Evolutionary conservation across 176 grass and related monocot species (phyloP), one percentile per base, ranked within the genome.

Genomic region (Ampelocalamus luodianensis): DNA sequence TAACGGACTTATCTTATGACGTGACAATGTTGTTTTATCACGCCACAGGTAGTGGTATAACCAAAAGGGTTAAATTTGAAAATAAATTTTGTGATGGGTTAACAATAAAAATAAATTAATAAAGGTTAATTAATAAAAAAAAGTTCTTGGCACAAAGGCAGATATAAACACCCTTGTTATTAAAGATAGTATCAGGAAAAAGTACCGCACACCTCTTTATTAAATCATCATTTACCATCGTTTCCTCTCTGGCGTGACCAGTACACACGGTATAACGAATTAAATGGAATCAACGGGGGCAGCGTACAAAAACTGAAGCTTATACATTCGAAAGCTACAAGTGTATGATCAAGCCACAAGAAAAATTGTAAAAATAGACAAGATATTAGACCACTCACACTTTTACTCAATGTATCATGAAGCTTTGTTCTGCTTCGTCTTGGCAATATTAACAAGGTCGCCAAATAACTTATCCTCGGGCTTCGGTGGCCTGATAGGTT

Each of bases 361-460:
- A 75, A 61, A 54, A 79, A 74, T 37, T 53, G 55, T 61, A 87
- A 83, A 83, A 87, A 74, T n/a, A n/a, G n/a, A n/a, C n/a, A n/a
- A n/a, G n/a, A n/a, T n/a, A n/a, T n/a, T n/a, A n/a, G n/a, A n/a
- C n/a, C n/a, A n/a, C n/a, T 1, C 53, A 68, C 23, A 68, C 13
- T 75, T 60, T 22, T 38, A 37, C 60, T 69, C 38, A 2, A 58
- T 79, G 13, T 54, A n/a, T 82, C 72, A 65, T 79, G 80, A 85
- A 71, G 83, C 71, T 65, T 87, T 94, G 23, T 68, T 90, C 71
- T 74, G 90, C 85, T 92, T 97, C 46, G 90, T 90, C 83, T 95
- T 98, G 66, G 95, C 95, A n/a, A 98, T 88, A 49, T 79, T 95
- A 77, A 98, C 82, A 56, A 98, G 95, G 75, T 98, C 95, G 29